Percentiles rank a stretch among this genome's conserved stretches.
These are phyloP conservation scores for Plectosphaerella sp. DNA, from an alignment of 2,329 filamentous ascomycete species.

Conservation along the genomic window DNA sequence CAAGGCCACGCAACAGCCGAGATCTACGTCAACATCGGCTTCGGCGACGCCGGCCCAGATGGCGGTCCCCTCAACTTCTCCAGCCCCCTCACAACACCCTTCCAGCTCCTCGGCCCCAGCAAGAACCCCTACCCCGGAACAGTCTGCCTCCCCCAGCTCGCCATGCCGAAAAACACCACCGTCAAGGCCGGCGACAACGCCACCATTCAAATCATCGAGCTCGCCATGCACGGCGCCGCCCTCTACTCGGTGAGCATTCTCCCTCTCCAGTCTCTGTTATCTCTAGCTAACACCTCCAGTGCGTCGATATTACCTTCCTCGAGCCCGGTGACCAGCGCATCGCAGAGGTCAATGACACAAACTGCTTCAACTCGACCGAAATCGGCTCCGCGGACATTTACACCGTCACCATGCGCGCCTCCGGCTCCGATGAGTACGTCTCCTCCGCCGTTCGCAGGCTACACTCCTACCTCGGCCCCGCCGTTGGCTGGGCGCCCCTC, in stretches of 20 bases:
- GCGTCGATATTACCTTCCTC: slow-evolving; percentile 90
- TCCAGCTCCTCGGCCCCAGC: slow-evolving; percentile 77
- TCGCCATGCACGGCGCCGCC: slow-evolving; percentile 76
- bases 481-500: slow-evolving; percentile 37
- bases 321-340: slow-evolving; percentile 67
- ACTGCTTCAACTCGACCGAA: slow-evolving; percentile 84
- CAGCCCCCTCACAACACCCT: slow-evolving; percentile 71
- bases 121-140: slow-evolving; percentile 84
- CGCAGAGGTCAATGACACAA: slow-evolving; percentile 67
- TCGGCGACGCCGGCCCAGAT: slow-evolving; percentile 63
- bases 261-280: not conserved
- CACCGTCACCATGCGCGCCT: slow-evolving; percentile 51
- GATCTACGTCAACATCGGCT: slow-evolving; percentile 87
- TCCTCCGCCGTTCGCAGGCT: slow-evolving; percentile 20
- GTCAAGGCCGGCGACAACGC: slow-evolving; percentile 81
- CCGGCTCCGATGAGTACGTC: slow-evolving; percentile 28
- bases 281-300: slow-evolving; percentile 45
- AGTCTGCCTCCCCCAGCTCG: slow-evolving; percentile 86
- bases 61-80: slow-evolving; percentile 80
- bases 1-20: slow-evolving; percentile 77
- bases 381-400: slow-evolving; percentile 77
- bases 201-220: slow-evolving; percentile 84
- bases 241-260: slow-evolving; percentile 66
- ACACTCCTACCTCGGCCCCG: slow-evolving; percentile 7
- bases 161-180: slow-evolving; percentile 66